Evolutionary conservation across 768 basidiomycete species (phyloP).

Genomic region (Gyrodon lividus): DNA sequence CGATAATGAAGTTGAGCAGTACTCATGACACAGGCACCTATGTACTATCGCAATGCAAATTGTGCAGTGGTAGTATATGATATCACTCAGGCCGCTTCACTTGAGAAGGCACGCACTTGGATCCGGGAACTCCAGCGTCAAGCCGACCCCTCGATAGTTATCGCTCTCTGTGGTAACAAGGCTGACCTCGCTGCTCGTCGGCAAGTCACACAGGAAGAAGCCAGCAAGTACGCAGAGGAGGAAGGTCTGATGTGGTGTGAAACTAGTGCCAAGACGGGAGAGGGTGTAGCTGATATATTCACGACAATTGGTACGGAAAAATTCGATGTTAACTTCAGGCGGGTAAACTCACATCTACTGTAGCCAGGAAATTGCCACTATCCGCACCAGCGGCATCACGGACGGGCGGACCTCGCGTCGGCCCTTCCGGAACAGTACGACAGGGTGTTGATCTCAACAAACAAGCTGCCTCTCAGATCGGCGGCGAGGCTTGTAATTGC

Average conservation of each 20-base stretch:
- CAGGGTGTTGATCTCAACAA: constrained; percentile 82
- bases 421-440: constrained; percentile 49
- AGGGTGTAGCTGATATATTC: constrained; percentile 85
- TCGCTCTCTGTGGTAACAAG: constrained; percentile 97
- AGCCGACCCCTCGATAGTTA: constrained; percentile 95
- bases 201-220: constrained; percentile 85
- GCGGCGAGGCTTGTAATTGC: constrained; percentile 75
- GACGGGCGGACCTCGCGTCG: constrained; percentile 49
- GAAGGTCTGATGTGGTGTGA: constrained; percentile 93
- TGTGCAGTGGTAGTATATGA: constrained; percentile 96
- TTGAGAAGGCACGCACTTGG: constrained; percentile 96
- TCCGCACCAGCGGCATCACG: constrained; percentile 68
- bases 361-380: constrained; percentile 89
- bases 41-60: constrained; percentile 96
- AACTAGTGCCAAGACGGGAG: constrained; percentile 86
- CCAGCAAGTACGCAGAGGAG: constrained; percentile 89
- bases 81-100: constrained; percentile 87
- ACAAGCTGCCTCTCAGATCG: constrained; percentile 48
- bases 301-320: constrained; percentile 71
- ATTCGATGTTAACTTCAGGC: background rate
- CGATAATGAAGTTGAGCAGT: constrained; percentile 1
- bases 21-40: constrained; percentile 61
- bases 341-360: constrained; percentile 4
- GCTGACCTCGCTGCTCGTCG: constrained; percentile 80
- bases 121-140: constrained; percentile 96